Conservation (phyloP, 306 rosid species). For the Prunus mongolica region DNA sequence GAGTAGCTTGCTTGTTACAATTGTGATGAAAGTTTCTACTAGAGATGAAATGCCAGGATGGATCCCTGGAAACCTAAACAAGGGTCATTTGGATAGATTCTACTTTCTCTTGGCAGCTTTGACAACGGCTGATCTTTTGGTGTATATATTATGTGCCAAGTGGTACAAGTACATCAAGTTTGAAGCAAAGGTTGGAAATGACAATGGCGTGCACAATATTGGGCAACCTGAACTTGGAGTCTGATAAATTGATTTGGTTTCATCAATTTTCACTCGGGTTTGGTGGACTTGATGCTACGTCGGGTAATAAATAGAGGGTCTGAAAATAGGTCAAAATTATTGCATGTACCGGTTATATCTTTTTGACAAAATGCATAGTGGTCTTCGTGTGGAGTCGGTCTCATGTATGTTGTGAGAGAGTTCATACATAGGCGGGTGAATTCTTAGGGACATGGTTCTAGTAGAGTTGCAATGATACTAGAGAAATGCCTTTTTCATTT, state of each 20-base stretch:
- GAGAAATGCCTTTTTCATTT: neutral
- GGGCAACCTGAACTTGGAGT: conserved; percentile 2
- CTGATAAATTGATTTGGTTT: neutral
- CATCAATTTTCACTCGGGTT: neutral
- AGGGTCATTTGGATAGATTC: conserved; percentile 66
- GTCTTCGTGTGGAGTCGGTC: neutral
- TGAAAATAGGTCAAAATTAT: neutral
- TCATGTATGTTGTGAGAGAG: neutral
- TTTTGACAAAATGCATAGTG: neutral
- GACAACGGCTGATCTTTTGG: conserved; percentile 45
- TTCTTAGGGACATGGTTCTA: too few relatives aligned
- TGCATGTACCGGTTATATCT: neutral
- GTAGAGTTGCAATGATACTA: conserved; percentile 1
- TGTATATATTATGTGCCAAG: conserved; percentile 54
- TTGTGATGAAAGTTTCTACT: conserved; percentile 64
- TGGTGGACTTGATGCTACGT: neutral
- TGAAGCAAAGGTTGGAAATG: conserved; percentile 36
- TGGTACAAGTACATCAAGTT: conserved; percentile 72
- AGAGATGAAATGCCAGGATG: conserved; percentile 60
- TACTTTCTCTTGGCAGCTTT: conserved; percentile 69
- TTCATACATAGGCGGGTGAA: neutral
- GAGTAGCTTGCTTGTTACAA: conserved; percentile 62
- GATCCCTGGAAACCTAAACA: conserved; percentile 74
- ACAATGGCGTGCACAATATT: neutral
- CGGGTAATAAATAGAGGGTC: neutral